phyloP scores from a whole-genome alignment of 345 rosid genomes.

The Brassica carinata region DNA sequence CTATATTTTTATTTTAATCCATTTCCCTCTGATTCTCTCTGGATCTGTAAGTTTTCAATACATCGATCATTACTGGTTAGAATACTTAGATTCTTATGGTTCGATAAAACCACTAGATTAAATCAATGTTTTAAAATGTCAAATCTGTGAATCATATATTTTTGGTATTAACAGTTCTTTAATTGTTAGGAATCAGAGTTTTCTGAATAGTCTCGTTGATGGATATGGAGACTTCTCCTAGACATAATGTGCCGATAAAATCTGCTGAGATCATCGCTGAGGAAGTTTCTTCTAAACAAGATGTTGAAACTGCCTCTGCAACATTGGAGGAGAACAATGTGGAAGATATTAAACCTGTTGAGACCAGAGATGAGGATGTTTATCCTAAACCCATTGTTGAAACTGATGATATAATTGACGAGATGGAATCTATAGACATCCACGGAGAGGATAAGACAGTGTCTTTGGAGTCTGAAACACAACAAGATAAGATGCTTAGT shows the following conservation, averaged over 20 bases:
- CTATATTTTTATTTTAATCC: neutral
- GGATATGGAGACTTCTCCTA: conserved; percentile 35
- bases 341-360: conserved; percentile 10
- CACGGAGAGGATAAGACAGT: conserved; percentile 14
- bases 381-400: neutral
- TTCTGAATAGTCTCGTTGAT: conserved; percentile 3
- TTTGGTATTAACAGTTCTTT: neutral
- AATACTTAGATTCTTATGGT: neutral
- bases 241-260: conserved; percentile 22
- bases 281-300: conserved; percentile 28
- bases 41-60: conserved; percentile 48
- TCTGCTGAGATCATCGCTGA: conserved; percentile 28
- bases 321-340: conserved; percentile 25
- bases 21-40: conserved; percentile 3
- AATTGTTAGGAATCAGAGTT: neutral
- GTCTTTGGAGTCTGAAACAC: conserved; percentile 2
- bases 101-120: neutral
- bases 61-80: neutral
- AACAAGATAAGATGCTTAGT: conserved; percentile 20
- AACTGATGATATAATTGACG: conserved; percentile 24
- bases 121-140: neutral
- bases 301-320: conserved; percentile 9
- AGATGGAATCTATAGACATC: conserved; percentile 37
- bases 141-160: neutral
- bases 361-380: neutral